Conservation (phyloP, 805 yeast genomes). For the Starmerella geochares region DNA sequence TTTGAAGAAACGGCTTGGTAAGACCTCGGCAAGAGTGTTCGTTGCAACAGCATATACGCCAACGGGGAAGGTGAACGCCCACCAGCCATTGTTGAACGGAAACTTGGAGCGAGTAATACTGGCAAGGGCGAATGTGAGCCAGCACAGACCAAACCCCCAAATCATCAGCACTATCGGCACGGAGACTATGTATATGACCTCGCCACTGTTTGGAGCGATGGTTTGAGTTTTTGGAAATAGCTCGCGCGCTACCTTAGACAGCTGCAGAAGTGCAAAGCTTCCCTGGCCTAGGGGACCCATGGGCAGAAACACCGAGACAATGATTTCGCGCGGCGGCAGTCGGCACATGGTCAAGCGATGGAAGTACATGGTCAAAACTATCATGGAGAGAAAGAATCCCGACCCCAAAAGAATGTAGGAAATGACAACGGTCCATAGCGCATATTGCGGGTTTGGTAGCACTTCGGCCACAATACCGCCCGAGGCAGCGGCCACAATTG, state of each 20-base stretch:
- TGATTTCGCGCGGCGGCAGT: conserved; percentile 5
- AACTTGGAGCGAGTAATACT: conserved; percentile 1
- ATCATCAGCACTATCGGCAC: neutral
- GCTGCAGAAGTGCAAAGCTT: conserved; percentile 1
- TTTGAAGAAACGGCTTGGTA: neutral
- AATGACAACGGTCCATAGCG: neutral
- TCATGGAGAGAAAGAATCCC: conserved; percentile 1
- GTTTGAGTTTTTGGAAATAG: neutral
- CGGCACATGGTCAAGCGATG: conserved; percentile 5
- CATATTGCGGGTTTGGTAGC: neutral
- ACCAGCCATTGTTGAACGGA: conserved; percentile 9
- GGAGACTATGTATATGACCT: neutral
- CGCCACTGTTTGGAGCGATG: neutral
- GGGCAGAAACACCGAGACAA: conserved; percentile 3
- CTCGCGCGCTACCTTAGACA: neutral
- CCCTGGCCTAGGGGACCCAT: conserved; percentile 8
- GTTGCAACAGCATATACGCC: conserved; percentile 4
- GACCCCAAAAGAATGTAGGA: neutral
- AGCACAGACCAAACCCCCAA: conserved; percentile 8
- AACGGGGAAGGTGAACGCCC: conserved; percentile 9
- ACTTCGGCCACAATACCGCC: conserved; percentile 2
- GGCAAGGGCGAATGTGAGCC: conserved; percentile 1
- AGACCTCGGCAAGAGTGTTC: neutral
- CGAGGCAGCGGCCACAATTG: conserved; percentile 1
- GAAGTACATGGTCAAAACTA: conserved; percentile 3